These are phyloP conservation scores for Paragyromitra xinjiangensis DNA, from an alignment of 495 filamentous ascomycete species.

Conservation along the genomic window DNA sequence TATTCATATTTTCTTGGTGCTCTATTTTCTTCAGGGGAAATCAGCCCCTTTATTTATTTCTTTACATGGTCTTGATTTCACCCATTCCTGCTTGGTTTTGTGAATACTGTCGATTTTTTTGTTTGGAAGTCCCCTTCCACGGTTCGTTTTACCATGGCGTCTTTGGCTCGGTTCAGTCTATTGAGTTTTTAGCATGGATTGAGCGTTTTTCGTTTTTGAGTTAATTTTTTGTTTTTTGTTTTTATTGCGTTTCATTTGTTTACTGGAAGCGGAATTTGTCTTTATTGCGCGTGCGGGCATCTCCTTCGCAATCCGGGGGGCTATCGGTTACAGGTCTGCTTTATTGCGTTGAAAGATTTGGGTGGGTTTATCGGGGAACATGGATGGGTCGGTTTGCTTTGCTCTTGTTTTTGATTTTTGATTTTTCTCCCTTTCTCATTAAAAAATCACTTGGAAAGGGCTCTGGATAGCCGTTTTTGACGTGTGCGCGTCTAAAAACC, in stretches of 20 bases:
- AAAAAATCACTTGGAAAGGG: slow-evolving; percentile 48
- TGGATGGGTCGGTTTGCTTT: slow-evolving; percentile 53
- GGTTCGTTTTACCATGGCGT: slow-evolving; percentile 56
- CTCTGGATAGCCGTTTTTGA: slow-evolving; percentile 50
- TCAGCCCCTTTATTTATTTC: slow-evolving; percentile 23
- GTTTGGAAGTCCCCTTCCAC: slow-evolving; percentile 38
- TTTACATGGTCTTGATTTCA: slow-evolving; percentile 33
- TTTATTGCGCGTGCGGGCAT: slow-evolving; percentile 49
- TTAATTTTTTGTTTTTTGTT: slow-evolving; percentile 51
- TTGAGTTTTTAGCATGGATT: slow-evolving; percentile 57
- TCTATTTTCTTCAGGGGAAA: slow-evolving; percentile 40
- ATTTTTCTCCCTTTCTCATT: slow-evolving; percentile 36
- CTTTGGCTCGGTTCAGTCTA: slow-evolving; percentile 57
- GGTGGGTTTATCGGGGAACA: slow-evolving; percentile 53
- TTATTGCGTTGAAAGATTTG: slow-evolving; percentile 53
- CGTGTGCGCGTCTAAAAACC: slow-evolving; percentile 43
- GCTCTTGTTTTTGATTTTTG: slow-evolving; percentile 43
- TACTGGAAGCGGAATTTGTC: slow-evolving; percentile 50
- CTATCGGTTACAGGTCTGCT: slow-evolving; percentile 52
- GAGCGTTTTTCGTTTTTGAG: slow-evolving; percentile 56
- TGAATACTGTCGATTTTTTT: slow-evolving; percentile 48
- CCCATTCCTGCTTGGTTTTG: slow-evolving; percentile 36
- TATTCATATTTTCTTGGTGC: slow-evolving; percentile 32
- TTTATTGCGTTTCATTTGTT: slow-evolving; percentile 49
- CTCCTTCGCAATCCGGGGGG: slow-evolving; percentile 42